Evolutionary conservation across 257 asterid species (phyloP).

Genomic region (Fraxinus excelsior): DNA sequence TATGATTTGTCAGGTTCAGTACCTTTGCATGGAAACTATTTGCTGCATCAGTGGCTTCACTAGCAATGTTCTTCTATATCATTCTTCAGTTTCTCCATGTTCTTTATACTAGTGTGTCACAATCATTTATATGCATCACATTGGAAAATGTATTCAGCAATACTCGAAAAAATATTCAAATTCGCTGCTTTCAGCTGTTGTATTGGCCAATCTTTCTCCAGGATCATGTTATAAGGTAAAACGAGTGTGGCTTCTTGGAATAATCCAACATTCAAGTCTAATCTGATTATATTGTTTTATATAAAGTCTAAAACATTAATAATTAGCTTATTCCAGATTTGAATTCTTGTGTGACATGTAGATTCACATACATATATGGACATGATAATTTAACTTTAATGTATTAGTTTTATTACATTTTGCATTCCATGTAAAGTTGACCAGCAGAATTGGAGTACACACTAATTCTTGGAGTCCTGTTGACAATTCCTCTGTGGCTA

Average conservation of each 20-base stretch:
- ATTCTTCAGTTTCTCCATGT: slow-evolving; percentile 60
- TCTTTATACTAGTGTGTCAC: slow-evolving; percentile 49
- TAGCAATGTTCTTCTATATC: slow-evolving; percentile 56
- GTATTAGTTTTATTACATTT: not conserved
- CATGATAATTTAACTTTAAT: not conserved
- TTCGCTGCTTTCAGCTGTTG: slow-evolving; percentile 73
- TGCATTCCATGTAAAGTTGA: not conserved
- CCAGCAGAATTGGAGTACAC: not conserved
- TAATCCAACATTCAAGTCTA: not conserved
- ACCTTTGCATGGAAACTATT: slow-evolving; percentile 57
- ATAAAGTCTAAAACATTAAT: not conserved
- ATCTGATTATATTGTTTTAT: slow-evolving; percentile 16
- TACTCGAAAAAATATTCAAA: slow-evolving; percentile 56
- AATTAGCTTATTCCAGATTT: not conserved
- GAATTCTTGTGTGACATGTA: not conserved
- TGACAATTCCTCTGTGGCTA: not conserved
- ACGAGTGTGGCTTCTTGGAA: slow-evolving; percentile 16
- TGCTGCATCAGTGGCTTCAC: slow-evolving; percentile 64
- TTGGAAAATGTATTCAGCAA: slow-evolving; percentile 52
- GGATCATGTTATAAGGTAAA: slow-evolving; percentile 68
- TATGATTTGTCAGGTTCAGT: slow-evolving; percentile 58
- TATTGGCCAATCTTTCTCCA: slow-evolving; percentile 88
- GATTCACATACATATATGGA: not conserved
- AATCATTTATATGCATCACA: slow-evolving; percentile 31
- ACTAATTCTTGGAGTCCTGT: not conserved